Evolutionary conservation across 805 yeast species (phyloP).

Genomic region (Saccharomycopsis malanga): DNA sequence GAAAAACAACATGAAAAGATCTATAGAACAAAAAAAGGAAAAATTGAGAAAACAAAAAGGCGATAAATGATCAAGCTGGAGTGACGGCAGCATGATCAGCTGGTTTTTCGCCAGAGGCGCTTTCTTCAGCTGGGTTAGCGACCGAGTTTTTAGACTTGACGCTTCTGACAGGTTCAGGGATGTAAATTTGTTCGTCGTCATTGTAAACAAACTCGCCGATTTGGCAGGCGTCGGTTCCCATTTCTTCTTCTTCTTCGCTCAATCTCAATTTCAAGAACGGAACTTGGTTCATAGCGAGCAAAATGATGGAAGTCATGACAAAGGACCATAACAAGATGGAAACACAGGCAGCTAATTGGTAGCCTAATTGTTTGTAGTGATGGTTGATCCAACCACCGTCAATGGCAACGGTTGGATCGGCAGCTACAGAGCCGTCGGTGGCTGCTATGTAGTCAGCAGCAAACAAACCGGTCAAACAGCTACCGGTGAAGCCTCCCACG

Average conservation of each 20-base stretch:
- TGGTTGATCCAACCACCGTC: constrained; percentile 87
- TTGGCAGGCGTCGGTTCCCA: constrained; percentile 84
- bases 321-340: constrained; percentile 74
- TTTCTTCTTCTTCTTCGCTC: constrained; percentile 76
- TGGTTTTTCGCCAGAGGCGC: constrained; percentile 18
- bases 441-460: constrained; percentile 89
- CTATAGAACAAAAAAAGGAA: not conserved
- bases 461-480: constrained; percentile 77
- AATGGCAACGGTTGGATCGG: constrained; percentile 37
- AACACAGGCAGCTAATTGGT: constrained; percentile 74
- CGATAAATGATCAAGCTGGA: not conserved
- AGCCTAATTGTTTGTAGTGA: constrained; percentile 75
- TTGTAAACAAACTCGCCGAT: constrained; percentile 82
- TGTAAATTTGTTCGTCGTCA: constrained; percentile 50
- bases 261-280: constrained; percentile 81
- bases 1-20: no score
- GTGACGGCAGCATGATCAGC: constrained; percentile 11
- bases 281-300: constrained; percentile 59
- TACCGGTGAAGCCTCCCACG: constrained; percentile 85
- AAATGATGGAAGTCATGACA: constrained; percentile 59
- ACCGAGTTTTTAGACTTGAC: constrained; percentile 16
- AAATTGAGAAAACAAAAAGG: not conserved
- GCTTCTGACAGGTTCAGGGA: constrained; percentile 76
- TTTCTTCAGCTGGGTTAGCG: constrained; percentile 15
- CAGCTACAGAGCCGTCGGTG: constrained; percentile 52